Evolutionary conservation across 257 asterid species (phyloP).

Genomic region (Solanum clarkiae): DNA sequence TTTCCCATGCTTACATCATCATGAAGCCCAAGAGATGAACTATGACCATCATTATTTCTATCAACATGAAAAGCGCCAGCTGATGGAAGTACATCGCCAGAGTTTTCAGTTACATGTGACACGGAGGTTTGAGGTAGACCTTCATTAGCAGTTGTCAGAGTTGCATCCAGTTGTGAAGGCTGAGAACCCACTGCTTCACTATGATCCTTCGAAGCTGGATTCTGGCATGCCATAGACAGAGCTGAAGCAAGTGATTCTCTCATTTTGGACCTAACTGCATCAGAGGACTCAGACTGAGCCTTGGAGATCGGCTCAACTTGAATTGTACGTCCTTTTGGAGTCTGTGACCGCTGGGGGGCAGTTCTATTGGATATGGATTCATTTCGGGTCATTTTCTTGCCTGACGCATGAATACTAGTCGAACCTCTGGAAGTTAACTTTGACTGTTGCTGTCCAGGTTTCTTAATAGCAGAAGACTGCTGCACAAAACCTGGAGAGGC

Average conservation of each 20-base stretch:
- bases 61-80: conserved; percentile 9
- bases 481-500: conserved; percentile 18
- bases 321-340: conserved; percentile 40
- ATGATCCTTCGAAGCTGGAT: conserved; percentile 19
- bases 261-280: conserved; percentile 85
- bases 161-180: conserved; percentile 19
- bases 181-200: conserved; percentile 12
- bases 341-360: conserved; percentile 50
- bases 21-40: conserved; percentile 26
- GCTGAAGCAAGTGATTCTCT: conserved; percentile 83
- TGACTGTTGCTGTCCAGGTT: conserved; percentile 25
- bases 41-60: conserved; percentile 21
- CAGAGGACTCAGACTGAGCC: conserved; percentile 39
- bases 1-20: conserved; percentile 20
- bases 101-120: neutral
- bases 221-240: conserved; percentile 40
- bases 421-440: conserved; percentile 20
- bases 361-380: conserved; percentile 48
- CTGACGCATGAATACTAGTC: conserved; percentile 18
- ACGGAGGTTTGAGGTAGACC: neutral
- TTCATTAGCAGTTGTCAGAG: neutral
- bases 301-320: conserved; percentile 46
- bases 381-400: conserved; percentile 43
- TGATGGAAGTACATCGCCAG: conserved; percentile 9
- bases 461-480: conserved; percentile 20